A percentile compares a stretch with the other conserved stretches of the same genome.
Conservation (phyloP, 371 early-diverging fungal genomes). For the Apophysomyces trapeziformis region DNA sequence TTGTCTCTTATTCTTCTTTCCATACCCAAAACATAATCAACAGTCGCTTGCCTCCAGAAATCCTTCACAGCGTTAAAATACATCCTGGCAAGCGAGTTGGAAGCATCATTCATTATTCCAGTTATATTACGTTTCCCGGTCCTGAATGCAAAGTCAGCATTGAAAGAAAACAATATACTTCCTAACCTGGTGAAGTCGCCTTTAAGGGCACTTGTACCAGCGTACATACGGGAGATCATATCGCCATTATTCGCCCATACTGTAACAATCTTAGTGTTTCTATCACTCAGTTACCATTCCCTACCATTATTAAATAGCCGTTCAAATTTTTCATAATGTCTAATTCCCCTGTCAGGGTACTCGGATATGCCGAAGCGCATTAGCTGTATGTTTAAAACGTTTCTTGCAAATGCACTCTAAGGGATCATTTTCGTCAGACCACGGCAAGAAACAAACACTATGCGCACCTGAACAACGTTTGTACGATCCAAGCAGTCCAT, state of each 20-base stretch:
- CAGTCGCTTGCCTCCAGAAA: slow-evolving; percentile 62
- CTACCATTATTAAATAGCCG: slow-evolving; percentile 62
- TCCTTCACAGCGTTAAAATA: slow-evolving; percentile 74
- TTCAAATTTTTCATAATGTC: slow-evolving; percentile 65
- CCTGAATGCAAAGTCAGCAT: slow-evolving; percentile 15
- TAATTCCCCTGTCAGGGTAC: slow-evolving; percentile 65
- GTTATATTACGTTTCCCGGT: slow-evolving; percentile 72
- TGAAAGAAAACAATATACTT: neutral
- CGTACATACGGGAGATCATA: slow-evolving; percentile 66
- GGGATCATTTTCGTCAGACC: neutral
- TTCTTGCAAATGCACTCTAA: slow-evolving; percentile 84
- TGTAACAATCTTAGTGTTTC: slow-evolving; percentile 4
- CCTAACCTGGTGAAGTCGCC: slow-evolving; percentile 66
- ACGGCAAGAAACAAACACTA: neutral
- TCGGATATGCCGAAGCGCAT: slow-evolving; percentile 68
- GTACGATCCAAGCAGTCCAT: slow-evolving; percentile 99
- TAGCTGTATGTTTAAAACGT: slow-evolving; percentile 69
- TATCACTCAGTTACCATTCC: neutral
- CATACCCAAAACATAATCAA: slow-evolving; percentile 49
- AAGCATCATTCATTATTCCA: slow-evolving; percentile 77
- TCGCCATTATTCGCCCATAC: slow-evolving; percentile 77
- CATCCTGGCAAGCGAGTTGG: slow-evolving; percentile 71
- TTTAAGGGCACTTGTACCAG: slow-evolving; percentile 75
- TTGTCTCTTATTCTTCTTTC: neutral
- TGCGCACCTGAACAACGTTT: slow-evolving; percentile 86